phyloP scores from a whole-genome alignment of 495 filamentous ascomycete genomes.

The Cercophora samala region DNA sequence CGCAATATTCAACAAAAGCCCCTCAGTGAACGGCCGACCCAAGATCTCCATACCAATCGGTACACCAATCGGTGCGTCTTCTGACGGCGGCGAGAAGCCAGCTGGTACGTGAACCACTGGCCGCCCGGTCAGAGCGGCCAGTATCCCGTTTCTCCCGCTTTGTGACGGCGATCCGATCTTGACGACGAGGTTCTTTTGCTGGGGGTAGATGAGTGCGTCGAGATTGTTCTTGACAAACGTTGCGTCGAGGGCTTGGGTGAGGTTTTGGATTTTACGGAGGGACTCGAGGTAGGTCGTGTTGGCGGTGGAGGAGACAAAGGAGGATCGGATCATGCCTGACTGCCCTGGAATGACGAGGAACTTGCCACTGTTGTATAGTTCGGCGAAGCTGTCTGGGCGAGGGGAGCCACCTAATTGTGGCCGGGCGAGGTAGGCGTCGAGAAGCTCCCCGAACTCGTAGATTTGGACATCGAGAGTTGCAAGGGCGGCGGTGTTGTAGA shows the following conservation, averaged over 20 bases:
- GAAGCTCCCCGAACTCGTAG: conserved; percentile 52
- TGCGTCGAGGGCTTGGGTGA: conserved; percentile 45
- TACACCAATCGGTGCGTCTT: conserved; percentile 51
- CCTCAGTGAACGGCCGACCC: conserved; percentile 53
- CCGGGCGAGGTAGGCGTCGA: conserved; percentile 49
- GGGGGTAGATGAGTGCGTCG: conserved; percentile 62
- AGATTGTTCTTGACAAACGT: conserved; percentile 50
- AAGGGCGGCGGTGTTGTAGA: conserved; percentile 52
- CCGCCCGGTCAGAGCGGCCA: conserved; percentile 60
- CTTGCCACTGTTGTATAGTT: conserved; percentile 43
- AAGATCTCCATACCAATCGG: conserved; percentile 66
- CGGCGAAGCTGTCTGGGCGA: conserved; percentile 40
- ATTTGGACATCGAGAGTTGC: conserved; percentile 52
- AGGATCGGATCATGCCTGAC: conserved; percentile 50
- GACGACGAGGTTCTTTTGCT: conserved; percentile 62
- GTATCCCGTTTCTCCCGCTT: conserved; percentile 59
- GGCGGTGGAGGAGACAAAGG: conserved; percentile 45
- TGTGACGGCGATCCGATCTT: conserved; percentile 54
- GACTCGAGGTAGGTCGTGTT: conserved; percentile 45
- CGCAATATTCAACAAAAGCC: conserved; percentile 49
- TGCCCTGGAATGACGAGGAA: conserved; percentile 57
- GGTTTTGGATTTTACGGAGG: conserved; percentile 43
- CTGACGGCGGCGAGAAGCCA: conserved; percentile 40
- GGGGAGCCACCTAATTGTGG: conserved; percentile 26
- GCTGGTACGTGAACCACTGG: conserved; percentile 61